Conservation (phyloP, 164 flowering plant genomes). For the Stephania japonica region DNA sequence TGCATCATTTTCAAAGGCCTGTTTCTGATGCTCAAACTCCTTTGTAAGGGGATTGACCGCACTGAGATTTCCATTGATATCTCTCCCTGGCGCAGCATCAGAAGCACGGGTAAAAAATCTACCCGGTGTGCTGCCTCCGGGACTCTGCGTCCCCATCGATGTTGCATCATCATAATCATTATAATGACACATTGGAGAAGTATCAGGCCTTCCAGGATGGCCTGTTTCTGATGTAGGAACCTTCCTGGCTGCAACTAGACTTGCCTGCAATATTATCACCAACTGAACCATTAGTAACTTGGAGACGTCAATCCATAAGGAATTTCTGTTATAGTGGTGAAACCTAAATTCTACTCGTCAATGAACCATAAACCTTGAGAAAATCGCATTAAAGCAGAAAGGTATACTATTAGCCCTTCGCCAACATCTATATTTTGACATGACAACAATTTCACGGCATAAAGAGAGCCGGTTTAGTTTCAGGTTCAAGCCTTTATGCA, state of each 20-base stretch:
- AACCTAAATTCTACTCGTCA: background rate
- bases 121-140: slow-evolving; percentile 48
- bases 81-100: slow-evolving; percentile 28
- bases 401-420: background rate
- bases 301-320: background rate
- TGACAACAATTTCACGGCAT: background rate
- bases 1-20: slow-evolving; percentile 66
- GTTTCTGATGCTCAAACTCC: slow-evolving; percentile 68
- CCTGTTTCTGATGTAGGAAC: slow-evolving; percentile 40
- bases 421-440: background rate
- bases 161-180: slow-evolving; percentile 59
- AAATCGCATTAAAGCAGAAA: background rate
- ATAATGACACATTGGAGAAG: slow-evolving; percentile 33
- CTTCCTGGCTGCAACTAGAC: slow-evolving; percentile 69
- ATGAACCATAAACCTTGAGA: background rate
- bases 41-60: slow-evolving; percentile 39
- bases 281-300: background rate
- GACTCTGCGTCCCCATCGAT: slow-evolving; percentile 50
- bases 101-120: slow-evolving; percentile 23
- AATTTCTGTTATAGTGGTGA: background rate
- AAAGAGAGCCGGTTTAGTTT: background rate
- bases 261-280: slow-evolving; percentile 43
- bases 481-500: background rate
- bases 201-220: slow-evolving; percentile 45
- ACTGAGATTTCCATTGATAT: slow-evolving; percentile 31